Evolutionary conservation across 495 filamentous ascomycete genomes (phyloP).

Genomic region (Penicillium maclennaniae): DNA sequence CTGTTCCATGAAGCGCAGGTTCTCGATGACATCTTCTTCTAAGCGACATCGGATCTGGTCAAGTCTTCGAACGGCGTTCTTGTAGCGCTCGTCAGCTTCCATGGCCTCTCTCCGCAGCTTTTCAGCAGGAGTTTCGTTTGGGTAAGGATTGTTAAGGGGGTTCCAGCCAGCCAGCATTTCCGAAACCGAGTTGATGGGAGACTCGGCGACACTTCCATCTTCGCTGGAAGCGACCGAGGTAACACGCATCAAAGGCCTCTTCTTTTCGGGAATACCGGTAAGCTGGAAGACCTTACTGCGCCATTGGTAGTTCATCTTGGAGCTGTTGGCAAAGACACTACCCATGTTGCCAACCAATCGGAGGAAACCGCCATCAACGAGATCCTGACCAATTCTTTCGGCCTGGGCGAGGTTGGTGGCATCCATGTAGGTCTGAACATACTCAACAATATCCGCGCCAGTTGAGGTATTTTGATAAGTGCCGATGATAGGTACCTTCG

Average conservation of each 20-base stretch:
- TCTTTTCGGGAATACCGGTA: conserved; percentile 84
- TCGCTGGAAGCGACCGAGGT: conserved; percentile 60
- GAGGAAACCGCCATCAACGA: conserved; percentile 81
- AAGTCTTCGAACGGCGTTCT: conserved; percentile 74
- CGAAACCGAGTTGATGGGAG: conserved; percentile 72
- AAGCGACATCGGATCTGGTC: conserved; percentile 88
- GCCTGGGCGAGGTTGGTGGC: conserved; percentile 81
- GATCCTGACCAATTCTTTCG: conserved; percentile 89
- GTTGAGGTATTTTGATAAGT: conserved; percentile 89
- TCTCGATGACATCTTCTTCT: conserved; percentile 89
- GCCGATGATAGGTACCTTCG: conserved; percentile 91
- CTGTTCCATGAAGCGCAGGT: conserved; percentile 94
- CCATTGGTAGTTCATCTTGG: conserved; percentile 97
- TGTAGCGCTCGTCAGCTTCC: conserved; percentile 93
- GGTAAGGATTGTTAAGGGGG: conserved; percentile 79
- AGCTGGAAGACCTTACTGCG: conserved; percentile 84
- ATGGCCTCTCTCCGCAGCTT: conserved; percentile 82
- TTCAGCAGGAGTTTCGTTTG: conserved; percentile 86
- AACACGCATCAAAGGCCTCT: conserved; percentile 63
- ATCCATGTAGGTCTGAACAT: conserved; percentile 83
- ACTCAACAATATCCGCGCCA: conserved; percentile 90
- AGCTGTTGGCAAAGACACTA: conserved; percentile 93
- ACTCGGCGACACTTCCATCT: conserved; percentile 58
- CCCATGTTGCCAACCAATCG: conserved; percentile 91
- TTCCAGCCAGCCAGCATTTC: conserved; percentile 92